Base-by-base conservation (phyloP, 805 yeast genomes). In the Saturnispora ahearnii region DNA sequence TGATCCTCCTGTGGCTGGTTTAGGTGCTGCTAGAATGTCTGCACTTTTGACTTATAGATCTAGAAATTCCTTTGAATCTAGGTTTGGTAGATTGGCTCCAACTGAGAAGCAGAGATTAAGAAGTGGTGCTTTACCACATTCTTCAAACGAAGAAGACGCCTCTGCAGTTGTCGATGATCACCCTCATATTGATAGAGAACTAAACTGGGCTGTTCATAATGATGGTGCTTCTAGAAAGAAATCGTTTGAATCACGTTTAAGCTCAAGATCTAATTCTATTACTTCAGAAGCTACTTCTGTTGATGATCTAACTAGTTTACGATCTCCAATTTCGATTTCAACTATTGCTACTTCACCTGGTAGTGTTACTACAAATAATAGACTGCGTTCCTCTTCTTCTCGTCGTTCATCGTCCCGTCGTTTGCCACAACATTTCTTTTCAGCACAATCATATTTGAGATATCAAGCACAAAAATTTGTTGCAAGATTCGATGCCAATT, bases 21-120 rank as follows among this genome's bases (percentile, higher is more conserved):
- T 93, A 22, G 85, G 96, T 26, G 99, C 99, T 6, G 99, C 99
- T 0, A 79, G 99, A 66, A 93, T 93, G 99, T 78, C 96, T 10
- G 99, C 99, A 0, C 72, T 93, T 57, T 72, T 93, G 49, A 93
- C 98, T 0, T 93, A 93, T 63, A 76, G 99, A 57, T 86, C 96
- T 5, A 74, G 98, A 59, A 87, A 90, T 65, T 84, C 95, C 28
- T 93, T 91, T 65, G 98, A 93, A 63, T 70, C 82, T 46, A 77
- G 95, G 59, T 93, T 93, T 64, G 95, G 98, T n/a, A 78, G 99
- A 62, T 82, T 81, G 48, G 66, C 73, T 24, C 89, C 91, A 3
- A 76, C 56, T 15, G 53, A 46, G 26, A 45, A 41, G 32, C 64
- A 59, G 51, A 60, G 55, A 45, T 41, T 51, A 18, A 63, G 62